Evolutionary conservation across 164 flowering plant genomes (phyloP).

Genomic region (Nymphaea colorata): DNA sequence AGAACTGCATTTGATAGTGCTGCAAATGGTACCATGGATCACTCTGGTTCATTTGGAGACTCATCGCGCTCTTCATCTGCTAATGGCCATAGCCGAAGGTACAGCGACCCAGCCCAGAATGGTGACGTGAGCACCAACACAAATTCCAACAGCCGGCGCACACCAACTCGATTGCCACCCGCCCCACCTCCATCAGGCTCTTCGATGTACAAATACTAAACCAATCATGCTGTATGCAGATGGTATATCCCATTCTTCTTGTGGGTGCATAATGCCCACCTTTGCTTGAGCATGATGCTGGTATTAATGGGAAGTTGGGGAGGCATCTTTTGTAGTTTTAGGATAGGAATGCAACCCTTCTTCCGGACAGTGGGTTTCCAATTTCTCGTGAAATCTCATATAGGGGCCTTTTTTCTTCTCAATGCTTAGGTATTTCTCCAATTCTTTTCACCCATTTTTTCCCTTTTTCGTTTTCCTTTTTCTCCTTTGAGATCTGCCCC

Average conservation of each 20-base stretch:
- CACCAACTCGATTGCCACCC: conserved; percentile 85
- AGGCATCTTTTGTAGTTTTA: not conserved
- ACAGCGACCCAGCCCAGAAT: conserved; percentile 66
- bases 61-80: conserved; percentile 29
- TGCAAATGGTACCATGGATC: conserved; percentile 54
- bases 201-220: conserved; percentile 43
- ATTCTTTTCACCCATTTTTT: not conserved
- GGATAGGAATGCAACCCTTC: not conserved
- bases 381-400: not conserved
- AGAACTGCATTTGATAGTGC: conserved; percentile 78
- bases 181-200: conserved; percentile 68
- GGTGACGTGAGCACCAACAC: conserved; percentile 50
- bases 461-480: not conserved
- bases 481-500: not conserved
- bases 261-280: conserved; percentile 2
- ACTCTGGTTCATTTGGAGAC: conserved; percentile 13
- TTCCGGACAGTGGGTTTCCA: not conserved
- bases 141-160: conserved; percentile 64
- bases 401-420: not conserved
- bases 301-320: not conserved
- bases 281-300: no score
- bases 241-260: conserved; percentile 9
- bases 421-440: not conserved
- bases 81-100: conserved; percentile 64
- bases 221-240: conserved; percentile 9